Evolutionary conservation across 164 flowering plant species (phyloP), one percentile per base, ranked within the genome.

Genomic region (Aristolochia fimbriata): DNA sequence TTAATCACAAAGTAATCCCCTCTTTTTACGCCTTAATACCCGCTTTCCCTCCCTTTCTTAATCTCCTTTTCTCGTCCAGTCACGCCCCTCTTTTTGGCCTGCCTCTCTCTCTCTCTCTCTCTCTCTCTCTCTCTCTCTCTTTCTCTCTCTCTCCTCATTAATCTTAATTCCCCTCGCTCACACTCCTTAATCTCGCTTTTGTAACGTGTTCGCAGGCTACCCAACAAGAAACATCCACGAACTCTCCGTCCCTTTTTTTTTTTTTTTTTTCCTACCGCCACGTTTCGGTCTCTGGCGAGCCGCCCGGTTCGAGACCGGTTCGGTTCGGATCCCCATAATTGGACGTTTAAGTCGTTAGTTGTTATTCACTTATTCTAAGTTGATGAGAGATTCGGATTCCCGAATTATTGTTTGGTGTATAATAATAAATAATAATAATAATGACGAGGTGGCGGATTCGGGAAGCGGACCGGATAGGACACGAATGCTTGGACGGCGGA

Each of bases 221-320:
- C 72, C 72, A 55, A 58, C 72, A 69, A 63, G 72, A 59, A 59
- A 69, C 72, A 69, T 41, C 31, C 37, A 64, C 54, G 72, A 59
- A 23, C 49, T 22, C 48, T 7, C 19, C 13, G 21, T 16, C 12
- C 19, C 47, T 47, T 60, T 24, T 21, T 23, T 20, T 51, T 60
- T 37, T n/a, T 1, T n/a, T 19, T 61, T 37, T 21, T 16, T 3
- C 33, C 43, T 41, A 2, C 51, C 6, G 22, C 53, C 53, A 50
- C 53, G 53, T 48, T 15, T 17, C 19, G 51, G 20, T 8, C 22
- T n/a, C 51, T 7, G 6, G n/a, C 51, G n/a, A 17, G 20, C 8
- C 19, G 51, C 17, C 12, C 20, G 53, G 22, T 50, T 19, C 53
- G 4, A 17, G 16, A 50, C 53, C 53, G 53, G 22, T 50, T 48